Conservation (phyloP, 1,284 basidiomycete genomes). For the Cutaneotrichosporon sp. region DNA sequence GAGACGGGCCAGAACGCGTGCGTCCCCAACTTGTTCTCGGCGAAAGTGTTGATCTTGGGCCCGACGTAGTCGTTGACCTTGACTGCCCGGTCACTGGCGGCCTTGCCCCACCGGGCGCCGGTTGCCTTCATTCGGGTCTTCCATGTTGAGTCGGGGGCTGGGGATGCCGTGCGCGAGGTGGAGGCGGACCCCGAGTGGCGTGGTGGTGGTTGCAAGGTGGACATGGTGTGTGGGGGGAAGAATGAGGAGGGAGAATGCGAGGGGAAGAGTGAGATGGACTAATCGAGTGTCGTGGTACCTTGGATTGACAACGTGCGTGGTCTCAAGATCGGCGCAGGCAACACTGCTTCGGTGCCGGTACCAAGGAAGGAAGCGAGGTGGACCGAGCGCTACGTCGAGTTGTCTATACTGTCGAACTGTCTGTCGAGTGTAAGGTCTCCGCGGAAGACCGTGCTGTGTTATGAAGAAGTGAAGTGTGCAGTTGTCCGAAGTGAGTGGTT, state of each 20-base stretch:
- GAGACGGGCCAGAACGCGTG: constrained; percentile 59
- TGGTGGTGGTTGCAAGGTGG: constrained; percentile 5
- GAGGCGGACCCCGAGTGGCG: constrained; percentile 1
- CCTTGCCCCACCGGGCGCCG: constrained; percentile 41
- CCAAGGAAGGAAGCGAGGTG: too few species aligned
- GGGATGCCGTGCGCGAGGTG: constrained; percentile 19
- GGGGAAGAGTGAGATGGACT: not conserved
- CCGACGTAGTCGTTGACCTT: constrained; percentile 44
- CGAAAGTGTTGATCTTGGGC: constrained; percentile 45
- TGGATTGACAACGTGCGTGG: too few species aligned
- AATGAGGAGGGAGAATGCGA: not conserved
- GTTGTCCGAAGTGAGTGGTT: too few species aligned
- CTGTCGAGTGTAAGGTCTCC: too few species aligned
- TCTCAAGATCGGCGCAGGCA: too few species aligned
- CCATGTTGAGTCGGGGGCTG: constrained; percentile 28
- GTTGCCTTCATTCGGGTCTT: constrained; percentile 37
- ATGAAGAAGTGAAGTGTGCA: too few species aligned
- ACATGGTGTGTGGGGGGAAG: not conserved
- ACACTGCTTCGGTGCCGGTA: too few species aligned
- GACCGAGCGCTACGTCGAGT: too few species aligned
- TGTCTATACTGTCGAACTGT: too few species aligned
- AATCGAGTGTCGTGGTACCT: not conserved
- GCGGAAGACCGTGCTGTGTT: too few species aligned
- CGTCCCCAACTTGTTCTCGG: constrained; percentile 52
- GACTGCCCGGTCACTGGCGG: constrained; percentile 43